A percentile compares a stretch with the other conserved stretches of the same genome.
These are phyloP conservation scores for Cystofilobasidium ferigula DNA, from an alignment of 768 basidiomycete species.

Conservation along the genomic window DNA sequence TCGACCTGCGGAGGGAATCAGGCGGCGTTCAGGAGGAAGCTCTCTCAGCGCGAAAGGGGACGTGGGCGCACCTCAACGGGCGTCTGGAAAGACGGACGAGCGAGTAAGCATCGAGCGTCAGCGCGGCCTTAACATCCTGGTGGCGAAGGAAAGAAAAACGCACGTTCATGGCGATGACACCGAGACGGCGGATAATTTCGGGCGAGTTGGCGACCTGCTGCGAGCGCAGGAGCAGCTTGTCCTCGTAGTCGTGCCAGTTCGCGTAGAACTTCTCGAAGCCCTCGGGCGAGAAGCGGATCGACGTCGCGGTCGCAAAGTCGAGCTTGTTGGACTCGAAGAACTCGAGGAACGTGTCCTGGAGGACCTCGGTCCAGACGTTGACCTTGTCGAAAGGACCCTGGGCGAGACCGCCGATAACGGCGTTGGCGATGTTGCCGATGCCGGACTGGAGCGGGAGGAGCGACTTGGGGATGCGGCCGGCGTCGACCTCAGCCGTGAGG, in stretches of 20 bases:
- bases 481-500: constrained; percentile 31
- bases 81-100: neutral
- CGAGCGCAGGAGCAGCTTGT: constrained; percentile 31
- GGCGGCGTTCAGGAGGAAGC: neutral
- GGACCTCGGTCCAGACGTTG: constrained; percentile 33
- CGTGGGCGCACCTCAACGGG: too few species aligned
- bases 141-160: neutral
- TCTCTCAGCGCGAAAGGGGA: neutral
- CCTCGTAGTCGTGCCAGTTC: constrained; percentile 29
- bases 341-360: constrained; percentile 34
- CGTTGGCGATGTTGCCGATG: constrained; percentile 35
- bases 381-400: constrained; percentile 25
- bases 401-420: constrained; percentile 22
- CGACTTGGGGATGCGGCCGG: constrained; percentile 30
- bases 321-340: constrained; percentile 38
- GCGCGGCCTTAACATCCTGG: neutral
- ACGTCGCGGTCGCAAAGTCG: constrained; percentile 40
- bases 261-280: constrained; percentile 27
- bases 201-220: constrained; percentile 33
- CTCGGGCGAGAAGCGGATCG: constrained; percentile 34
- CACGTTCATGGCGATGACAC: constrained; percentile 31
- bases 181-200: constrained; percentile 35
- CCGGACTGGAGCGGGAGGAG: constrained; percentile 34
- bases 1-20: constrained; percentile 25
- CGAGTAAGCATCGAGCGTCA: neutral